A percentile compares a stretch with the other conserved stretches of the same genome.
Evolutionary conservation across 2,329 filamentous ascomycete species (phyloP).

Genomic region (Fusarium longipes): DNA sequence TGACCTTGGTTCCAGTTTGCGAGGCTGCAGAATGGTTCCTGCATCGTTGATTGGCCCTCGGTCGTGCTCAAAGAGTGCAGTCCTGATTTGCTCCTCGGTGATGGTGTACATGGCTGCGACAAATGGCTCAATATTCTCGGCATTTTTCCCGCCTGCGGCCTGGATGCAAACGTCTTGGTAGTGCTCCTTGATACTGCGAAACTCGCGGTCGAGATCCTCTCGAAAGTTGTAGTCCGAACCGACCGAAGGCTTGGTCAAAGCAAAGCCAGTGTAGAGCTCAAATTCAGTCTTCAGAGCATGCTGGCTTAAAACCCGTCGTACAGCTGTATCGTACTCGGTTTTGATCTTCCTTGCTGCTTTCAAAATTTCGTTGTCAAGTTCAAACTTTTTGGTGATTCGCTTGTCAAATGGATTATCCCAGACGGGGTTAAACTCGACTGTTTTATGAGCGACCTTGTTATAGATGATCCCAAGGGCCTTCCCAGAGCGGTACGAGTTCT

Average conservation of each 20-base stretch:
- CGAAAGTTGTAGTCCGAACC: conserved; percentile 86
- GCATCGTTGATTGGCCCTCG: conserved; percentile 49
- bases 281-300: conserved; percentile 88
- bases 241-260: conserved; percentile 77
- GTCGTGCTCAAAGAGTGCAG: conserved; percentile 63
- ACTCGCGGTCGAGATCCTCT: conserved; percentile 81
- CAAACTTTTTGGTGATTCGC: conserved; percentile 74
- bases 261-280: conserved; percentile 89
- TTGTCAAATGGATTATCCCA: conserved; percentile 79
- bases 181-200: conserved; percentile 74
- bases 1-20: conserved; percentile 51
- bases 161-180: conserved; percentile 73
- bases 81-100: conserved; percentile 76
- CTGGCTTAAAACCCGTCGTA: conserved; percentile 86
- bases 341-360: conserved; percentile 75
- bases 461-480: conserved; percentile 85
- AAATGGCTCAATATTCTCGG: conserved; percentile 73
- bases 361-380: conserved; percentile 66
- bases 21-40: conserved; percentile 43
- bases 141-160: conserved; percentile 69
- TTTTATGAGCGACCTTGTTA: conserved; percentile 70
- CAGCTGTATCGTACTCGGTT: conserved; percentile 77
- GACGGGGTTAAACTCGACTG: conserved; percentile 76
- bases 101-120: conserved; percentile 89
- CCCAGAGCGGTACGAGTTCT: conserved; percentile 70